These are phyloP conservation scores for Hibiscus trionum DNA, from an alignment of 345 rosid species.

Conservation along the genomic window DNA sequence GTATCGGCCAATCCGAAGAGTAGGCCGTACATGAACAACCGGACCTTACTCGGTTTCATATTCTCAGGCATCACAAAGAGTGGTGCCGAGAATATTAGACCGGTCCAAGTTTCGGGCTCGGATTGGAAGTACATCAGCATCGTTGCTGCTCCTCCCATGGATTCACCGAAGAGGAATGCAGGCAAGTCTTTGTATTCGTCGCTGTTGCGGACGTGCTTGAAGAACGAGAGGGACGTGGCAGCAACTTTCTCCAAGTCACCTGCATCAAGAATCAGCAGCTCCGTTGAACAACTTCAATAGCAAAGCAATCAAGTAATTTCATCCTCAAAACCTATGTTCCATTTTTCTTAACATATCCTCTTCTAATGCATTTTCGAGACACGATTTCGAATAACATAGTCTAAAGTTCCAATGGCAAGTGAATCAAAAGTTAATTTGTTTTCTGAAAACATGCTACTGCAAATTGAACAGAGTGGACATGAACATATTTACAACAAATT, in stretches of 20 bases:
- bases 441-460: no score
- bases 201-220: slow-evolving; percentile 63
- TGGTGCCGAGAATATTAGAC: slow-evolving; percentile 92
- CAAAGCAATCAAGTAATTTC: no score
- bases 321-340: no score
- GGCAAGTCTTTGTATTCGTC: slow-evolving; percentile 70
- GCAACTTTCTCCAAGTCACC: slow-evolving; percentile 91
- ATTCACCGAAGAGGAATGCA: slow-evolving; percentile 82
- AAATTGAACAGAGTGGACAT: no score
- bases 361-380: no score
- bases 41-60: slow-evolving; percentile 77
- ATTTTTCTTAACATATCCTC: no score
- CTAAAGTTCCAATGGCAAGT: no score
- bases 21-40: slow-evolving; percentile 63
- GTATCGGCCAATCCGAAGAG: slow-evolving; percentile 90
- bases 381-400: no score
- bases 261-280: slow-evolving; percentile 4
- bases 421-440: no score
- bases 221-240: slow-evolving; percentile 73
- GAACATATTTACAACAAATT: no score
- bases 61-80: slow-evolving; percentile 82
- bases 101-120: slow-evolving; percentile 69
- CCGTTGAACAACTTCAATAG: no score
- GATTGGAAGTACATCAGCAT: slow-evolving; percentile 94
- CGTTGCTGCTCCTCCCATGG: slow-evolving; percentile 84